These are phyloP conservation scores for Russula sp. DNA, from an alignment of 768 basidiomycete species.

Conservation along the genomic window DNA sequence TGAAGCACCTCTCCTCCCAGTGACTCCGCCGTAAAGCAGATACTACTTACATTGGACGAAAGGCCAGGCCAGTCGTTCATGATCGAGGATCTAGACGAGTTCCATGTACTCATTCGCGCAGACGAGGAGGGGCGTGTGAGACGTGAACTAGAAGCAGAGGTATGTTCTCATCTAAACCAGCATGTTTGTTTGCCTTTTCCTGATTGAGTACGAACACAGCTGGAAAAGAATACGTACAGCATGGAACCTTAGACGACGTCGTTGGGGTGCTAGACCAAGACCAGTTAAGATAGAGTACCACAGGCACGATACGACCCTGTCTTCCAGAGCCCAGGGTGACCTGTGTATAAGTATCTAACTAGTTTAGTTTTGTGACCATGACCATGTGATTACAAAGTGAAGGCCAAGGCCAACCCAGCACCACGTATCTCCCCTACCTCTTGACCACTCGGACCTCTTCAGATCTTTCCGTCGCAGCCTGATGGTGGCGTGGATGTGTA, in stretches of 20 bases:
- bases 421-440: too few relatives aligned
- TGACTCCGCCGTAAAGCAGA: conserved; percentile 86
- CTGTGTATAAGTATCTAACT: too few relatives aligned
- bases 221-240: conserved; percentile 85
- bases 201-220: conserved; percentile 31
- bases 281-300: not conserved
- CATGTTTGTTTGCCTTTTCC: not conserved
- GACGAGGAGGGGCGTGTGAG: conserved; percentile 73
- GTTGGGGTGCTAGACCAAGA: not conserved
- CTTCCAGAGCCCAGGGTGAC: not conserved
- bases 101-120: conserved; percentile 74
- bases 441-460: not conserved
- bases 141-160: conserved; percentile 70
- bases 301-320: not conserved
- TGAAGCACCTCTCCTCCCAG: conserved; percentile 32
- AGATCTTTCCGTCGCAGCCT: not conserved
- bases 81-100: conserved; percentile 81
- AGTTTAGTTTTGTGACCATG: too few relatives aligned
- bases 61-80: conserved; percentile 56
- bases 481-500: too few relatives aligned
- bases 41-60: conserved; percentile 76
- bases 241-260: conserved; percentile 35
- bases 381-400: not conserved
- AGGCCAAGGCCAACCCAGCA: too few relatives aligned
- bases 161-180: conserved; percentile 27